Conservation (phyloP, 495 filamentous ascomycete genomes). For the Penicillium soppii region DNA sequence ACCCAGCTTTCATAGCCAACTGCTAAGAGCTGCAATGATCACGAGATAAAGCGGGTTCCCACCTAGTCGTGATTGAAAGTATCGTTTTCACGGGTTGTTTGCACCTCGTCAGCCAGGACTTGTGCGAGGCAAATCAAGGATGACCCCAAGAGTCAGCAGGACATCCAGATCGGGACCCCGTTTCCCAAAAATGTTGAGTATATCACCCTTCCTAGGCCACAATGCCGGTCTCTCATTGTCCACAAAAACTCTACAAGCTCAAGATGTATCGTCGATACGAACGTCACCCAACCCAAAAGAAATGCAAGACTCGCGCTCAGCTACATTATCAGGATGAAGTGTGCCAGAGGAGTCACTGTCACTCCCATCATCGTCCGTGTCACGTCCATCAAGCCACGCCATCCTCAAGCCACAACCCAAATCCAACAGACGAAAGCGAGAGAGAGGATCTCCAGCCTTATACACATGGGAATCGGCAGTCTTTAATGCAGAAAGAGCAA, state of each 20-base stretch:
- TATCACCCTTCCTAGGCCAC: not conserved
- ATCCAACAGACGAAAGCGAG: not conserved
- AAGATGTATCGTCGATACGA: not conserved
- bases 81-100: not conserved
- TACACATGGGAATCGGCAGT: not conserved
- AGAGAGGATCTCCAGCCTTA: not conserved
- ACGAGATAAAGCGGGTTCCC: not conserved
- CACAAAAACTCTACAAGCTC: not conserved
- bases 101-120: not conserved
- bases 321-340: not conserved
- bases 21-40: not conserved
- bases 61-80: constrained; percentile 1
- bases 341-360: not conserved
- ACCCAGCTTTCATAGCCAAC: constrained; percentile 5
- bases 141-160: not conserved
- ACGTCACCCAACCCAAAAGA: not conserved
- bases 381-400: not conserved
- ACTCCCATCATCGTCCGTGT: not conserved
- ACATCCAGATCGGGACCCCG: not conserved
- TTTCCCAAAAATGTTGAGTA: not conserved
- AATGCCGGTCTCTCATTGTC: not conserved
- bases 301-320: not conserved
- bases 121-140: not conserved
- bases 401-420: not conserved
- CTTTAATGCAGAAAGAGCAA: not conserved